These are phyloP conservation scores for Austroboletus festivus DNA, from an alignment of 768 basidiomycete species.

Conservation along the genomic window DNA sequence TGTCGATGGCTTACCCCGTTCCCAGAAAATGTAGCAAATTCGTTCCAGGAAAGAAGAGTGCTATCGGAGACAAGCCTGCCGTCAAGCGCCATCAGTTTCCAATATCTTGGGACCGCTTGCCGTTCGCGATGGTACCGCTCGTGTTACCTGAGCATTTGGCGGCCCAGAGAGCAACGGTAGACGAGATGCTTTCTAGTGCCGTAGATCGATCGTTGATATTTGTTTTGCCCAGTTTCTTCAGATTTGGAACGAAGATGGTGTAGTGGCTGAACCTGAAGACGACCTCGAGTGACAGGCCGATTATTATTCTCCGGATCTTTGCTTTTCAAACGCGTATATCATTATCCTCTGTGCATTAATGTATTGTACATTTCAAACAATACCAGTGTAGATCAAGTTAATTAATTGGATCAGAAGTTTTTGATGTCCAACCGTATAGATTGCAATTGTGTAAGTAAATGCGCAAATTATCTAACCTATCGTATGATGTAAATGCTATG, in stretches of 20 bases:
- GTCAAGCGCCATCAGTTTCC: constrained; percentile 56
- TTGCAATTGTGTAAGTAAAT: no score
- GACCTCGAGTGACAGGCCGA: constrained; percentile 34
- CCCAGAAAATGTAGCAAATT: constrained; percentile 89
- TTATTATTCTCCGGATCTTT: neutral
- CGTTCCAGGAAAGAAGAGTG: constrained; percentile 83
- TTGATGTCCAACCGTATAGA: no score
- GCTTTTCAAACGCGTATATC: constrained; percentile 17
- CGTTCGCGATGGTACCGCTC: constrained; percentile 60
- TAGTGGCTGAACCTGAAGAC: constrained; percentile 60
- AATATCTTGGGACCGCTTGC: constrained; percentile 72
- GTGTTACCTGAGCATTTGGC: constrained; percentile 59
- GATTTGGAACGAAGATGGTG: constrained; percentile 81
- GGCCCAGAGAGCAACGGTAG: constrained; percentile 62
- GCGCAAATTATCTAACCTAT: no score
- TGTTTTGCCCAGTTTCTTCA: constrained; percentile 54
- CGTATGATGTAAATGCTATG: no score
- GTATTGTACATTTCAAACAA: constrained; percentile 23
- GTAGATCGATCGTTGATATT: constrained; percentile 1
- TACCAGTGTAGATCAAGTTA: constrained; percentile 13
- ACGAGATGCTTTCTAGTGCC: constrained; percentile 24
- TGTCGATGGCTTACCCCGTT: neutral
- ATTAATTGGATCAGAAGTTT: no score
- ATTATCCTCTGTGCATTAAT: constrained; percentile 27
- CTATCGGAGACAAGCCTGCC: constrained; percentile 81